These are phyloP conservation scores for Xylaria palmicola DNA, from an alignment of 495 filamentous ascomycete genomes.

Conservation along the genomic window DNA sequence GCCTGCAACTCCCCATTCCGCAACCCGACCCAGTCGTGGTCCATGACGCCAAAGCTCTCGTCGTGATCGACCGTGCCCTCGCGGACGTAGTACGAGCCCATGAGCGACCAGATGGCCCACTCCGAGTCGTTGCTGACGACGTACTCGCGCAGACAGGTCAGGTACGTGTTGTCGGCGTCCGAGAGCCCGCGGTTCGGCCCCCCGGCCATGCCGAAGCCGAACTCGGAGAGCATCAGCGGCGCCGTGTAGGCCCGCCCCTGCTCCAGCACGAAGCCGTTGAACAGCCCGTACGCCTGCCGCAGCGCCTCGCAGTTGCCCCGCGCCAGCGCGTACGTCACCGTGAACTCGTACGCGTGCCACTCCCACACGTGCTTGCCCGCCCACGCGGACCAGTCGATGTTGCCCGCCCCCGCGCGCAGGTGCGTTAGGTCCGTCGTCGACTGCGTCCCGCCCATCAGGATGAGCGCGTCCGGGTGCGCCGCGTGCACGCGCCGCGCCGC, in stretches of 20 bases:
- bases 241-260: slow-evolving; percentile 43
- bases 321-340: slow-evolving; percentile 40
- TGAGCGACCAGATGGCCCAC: slow-evolving; percentile 51
- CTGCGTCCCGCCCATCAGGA: slow-evolving; percentile 48
- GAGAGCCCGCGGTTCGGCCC: slow-evolving; percentile 34
- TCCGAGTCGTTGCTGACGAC: slow-evolving; percentile 48
- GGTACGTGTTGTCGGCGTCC: slow-evolving; percentile 36
- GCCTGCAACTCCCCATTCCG: slow-evolving; percentile 40
- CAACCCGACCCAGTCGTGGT: slow-evolving; percentile 44
- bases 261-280: slow-evolving; percentile 45
- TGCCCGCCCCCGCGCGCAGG: slow-evolving; percentile 27
- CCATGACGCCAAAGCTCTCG: slow-evolving; percentile 47
- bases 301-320: slow-evolving; percentile 39
- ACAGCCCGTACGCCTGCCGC: slow-evolving; percentile 40
- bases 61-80: slow-evolving; percentile 42
- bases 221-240: slow-evolving; percentile 50
- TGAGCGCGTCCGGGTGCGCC: slow-evolving; percentile 42
- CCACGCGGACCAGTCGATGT: slow-evolving; percentile 43
- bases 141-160: slow-evolving; percentile 45
- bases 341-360: slow-evolving; percentile 51
- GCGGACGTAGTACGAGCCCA: slow-evolving; percentile 51
- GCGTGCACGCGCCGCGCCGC: slow-evolving; percentile 42
- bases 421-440: slow-evolving; percentile 45
- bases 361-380: slow-evolving; percentile 51
- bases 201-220: slow-evolving; percentile 48